Base-by-base conservation (phyloP, 805 yeast species). In the Cyberlindnera bimundalis region DNA sequence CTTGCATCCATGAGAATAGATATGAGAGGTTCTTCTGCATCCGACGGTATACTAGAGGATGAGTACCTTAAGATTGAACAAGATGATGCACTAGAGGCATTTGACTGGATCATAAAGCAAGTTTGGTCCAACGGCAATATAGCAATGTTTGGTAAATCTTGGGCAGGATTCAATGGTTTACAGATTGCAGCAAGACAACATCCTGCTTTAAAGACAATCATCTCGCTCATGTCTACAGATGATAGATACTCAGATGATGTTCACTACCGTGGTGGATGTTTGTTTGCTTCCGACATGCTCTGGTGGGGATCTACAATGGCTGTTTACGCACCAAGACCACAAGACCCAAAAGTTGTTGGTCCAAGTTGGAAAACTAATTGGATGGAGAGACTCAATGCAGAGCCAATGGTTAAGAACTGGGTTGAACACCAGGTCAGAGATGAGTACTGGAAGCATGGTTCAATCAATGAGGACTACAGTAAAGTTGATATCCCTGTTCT, bases 271-370 rank as follows among this genome's bases (percentile, higher is more conserved):
- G 75, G 74, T 35, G 74, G 74, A 12, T 65, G 71, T 55, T 32
- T 69, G 12, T 42, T 70, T 32, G 74, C 72, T 1, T 58, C 66
- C 4, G 74, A 70, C 51, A 70, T 70, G 74, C 50, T 70, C 13
- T 70, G 74, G 74, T 70, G 75, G 75, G 74, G 71, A 1, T 66
- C 73, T 6, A 70, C 74, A 0, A 70, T 70, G 74, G 53, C 62
- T 21, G 63, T 61, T 5, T 70, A 68, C 41, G 65, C 64, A 21
- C 71, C 73, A 33, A 62, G 74, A 48, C 74, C 74, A 6, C 74
- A 68, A 39, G 75, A 70, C 52, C 73, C 73, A 4, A 46, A 52
- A 16, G 58, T 68, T 31, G 69, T 64, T 17, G 70, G 70, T 9
- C 50, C 51, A 6, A 39, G 47, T 4, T 70, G 75, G 75, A 66